Percentiles rank a stretch among this genome's conserved stretches.
Evolutionary conservation across 257 asterid genomes (phyloP).

Genomic region (Voacanga thouarsii): DNA sequence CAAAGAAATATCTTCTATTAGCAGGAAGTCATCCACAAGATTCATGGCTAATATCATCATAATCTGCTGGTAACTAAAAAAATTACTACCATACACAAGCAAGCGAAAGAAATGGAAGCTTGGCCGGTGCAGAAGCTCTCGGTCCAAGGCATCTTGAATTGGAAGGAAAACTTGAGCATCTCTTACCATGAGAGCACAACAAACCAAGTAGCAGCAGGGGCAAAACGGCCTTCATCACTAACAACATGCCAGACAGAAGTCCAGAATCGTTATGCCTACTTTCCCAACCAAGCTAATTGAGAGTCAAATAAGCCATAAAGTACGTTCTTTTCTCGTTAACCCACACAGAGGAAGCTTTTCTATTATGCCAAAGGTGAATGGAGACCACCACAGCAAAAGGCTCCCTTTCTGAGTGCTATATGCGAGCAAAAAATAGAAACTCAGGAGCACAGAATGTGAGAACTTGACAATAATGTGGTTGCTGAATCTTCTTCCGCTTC

Average conservation of each 20-base stretch:
- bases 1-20: too few relatives aligned
- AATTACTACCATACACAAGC: too few relatives aligned
- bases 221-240: neutral
- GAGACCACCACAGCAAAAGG: neutral
- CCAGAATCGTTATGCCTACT: neutral
- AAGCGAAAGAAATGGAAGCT: too few relatives aligned
- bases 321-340: neutral
- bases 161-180: neutral
- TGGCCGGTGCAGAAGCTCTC: neutral
- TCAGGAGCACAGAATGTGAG: neutral
- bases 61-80: too few relatives aligned
- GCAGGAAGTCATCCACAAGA: neutral
- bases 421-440: neutral
- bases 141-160: neutral
- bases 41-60: neutral
- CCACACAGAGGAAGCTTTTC: neutral
- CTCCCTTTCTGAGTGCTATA: neutral
- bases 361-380: neutral
- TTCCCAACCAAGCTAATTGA: neutral
- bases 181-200: neutral
- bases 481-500: neutral
- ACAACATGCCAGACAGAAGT: neutral
- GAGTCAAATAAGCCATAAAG: neutral
- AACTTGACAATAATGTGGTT: neutral
- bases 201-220: neutral